These are phyloP conservation scores for Ascochyta koolunga DNA, from an alignment of 2,329 filamentous ascomycete genomes.

Conservation along the genomic window DNA sequence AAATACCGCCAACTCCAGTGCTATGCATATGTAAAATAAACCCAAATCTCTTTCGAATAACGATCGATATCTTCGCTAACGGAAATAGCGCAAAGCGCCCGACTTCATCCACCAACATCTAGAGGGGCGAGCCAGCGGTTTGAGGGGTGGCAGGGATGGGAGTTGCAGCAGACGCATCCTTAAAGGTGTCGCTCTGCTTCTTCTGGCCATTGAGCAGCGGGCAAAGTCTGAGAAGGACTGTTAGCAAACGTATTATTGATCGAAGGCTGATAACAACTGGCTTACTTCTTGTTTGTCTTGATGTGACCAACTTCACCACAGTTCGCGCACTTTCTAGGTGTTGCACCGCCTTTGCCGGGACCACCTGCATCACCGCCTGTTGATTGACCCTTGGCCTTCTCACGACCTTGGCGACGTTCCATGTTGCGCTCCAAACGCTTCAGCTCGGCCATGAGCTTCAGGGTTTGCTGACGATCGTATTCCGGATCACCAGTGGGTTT, in stretches of 20 bases:
- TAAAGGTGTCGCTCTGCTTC: constrained; percentile 48
- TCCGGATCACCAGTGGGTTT: constrained; percentile 71
- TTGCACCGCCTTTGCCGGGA: constrained; percentile 56
- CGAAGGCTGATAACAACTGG: constrained; percentile 1
- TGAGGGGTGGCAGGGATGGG: constrained; percentile 22
- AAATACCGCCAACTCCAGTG: constrained; percentile 22
- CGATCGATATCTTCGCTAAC: background rate
- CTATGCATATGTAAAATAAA: constrained; percentile 25
- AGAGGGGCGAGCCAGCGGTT: constrained; percentile 16
- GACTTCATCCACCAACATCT: background rate
- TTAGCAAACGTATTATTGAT: constrained; percentile 23
- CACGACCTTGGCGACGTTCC: constrained; percentile 85
- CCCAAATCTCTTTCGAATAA: background rate
- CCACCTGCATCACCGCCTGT: constrained; percentile 50
- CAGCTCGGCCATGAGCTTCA: constrained; percentile 74
- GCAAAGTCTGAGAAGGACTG: constrained; percentile 37
- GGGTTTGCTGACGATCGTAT: constrained; percentile 65
- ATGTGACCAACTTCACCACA: constrained; percentile 97
- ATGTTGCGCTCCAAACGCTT: constrained; percentile 88
- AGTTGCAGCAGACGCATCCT: constrained; percentile 40
- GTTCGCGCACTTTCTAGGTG: constrained; percentile 89
- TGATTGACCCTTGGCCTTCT: constrained; percentile 76
- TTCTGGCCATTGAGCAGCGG: constrained; percentile 47
- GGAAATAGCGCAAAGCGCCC: background rate
- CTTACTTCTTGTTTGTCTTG: constrained; percentile 96